These are phyloP conservation scores for Casaregolazyma lundiana DNA, from an alignment of 1,139 yeast species.

Conservation along the genomic window DNA sequence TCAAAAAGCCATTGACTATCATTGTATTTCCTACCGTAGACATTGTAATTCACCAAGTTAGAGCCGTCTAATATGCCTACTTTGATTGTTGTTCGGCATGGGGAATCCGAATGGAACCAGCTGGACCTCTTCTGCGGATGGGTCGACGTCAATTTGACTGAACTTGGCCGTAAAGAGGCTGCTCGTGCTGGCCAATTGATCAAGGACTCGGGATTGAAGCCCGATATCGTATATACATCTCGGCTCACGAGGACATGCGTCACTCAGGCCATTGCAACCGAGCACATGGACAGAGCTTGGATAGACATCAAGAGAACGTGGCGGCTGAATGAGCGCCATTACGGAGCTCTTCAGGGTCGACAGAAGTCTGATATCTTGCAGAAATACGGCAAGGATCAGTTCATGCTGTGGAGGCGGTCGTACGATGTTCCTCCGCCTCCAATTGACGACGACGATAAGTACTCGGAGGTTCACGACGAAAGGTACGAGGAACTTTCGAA, in stretches of 20 bases:
- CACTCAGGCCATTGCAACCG: slow-evolving; percentile 94
- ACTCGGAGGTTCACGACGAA: slow-evolving; percentile 78
- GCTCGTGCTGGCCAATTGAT: slow-evolving; percentile 88
- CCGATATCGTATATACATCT: slow-evolving; percentile 89
- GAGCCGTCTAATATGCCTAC: slow-evolving; percentile 22
- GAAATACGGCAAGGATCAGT: slow-evolving; percentile 84
- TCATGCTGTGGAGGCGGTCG: slow-evolving; percentile 97
- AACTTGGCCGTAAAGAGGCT: slow-evolving; percentile 85
- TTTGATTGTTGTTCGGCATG: slow-evolving; percentile 63
- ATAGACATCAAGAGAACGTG: slow-evolving; percentile 93
- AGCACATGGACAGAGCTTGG: slow-evolving; percentile 82
- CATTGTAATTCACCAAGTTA: too few relatives aligned
- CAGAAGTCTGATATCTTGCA: slow-evolving; percentile 93
- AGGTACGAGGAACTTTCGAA: slow-evolving; percentile 84
- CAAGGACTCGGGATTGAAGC: slow-evolving; percentile 79
- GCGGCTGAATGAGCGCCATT: slow-evolving; percentile 99
- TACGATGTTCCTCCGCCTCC: slow-evolving; percentile 95
- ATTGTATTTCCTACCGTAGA: too few relatives aligned
- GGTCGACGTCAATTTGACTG: slow-evolving; percentile 91
- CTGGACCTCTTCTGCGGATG: slow-evolving; percentile 98
- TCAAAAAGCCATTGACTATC: slow-evolving; percentile 84
- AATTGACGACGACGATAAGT: slow-evolving; percentile 72
- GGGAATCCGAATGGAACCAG: slow-evolving; percentile 98
- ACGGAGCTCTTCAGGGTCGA: slow-evolving; percentile 98
- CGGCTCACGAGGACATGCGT: slow-evolving; percentile 93